Percentiles rank a stretch among this genome's conserved stretches.
Evolutionary conservation across 1,284 basidiomycete species (phyloP).

Genomic region (Violaceomyces palustris): DNA sequence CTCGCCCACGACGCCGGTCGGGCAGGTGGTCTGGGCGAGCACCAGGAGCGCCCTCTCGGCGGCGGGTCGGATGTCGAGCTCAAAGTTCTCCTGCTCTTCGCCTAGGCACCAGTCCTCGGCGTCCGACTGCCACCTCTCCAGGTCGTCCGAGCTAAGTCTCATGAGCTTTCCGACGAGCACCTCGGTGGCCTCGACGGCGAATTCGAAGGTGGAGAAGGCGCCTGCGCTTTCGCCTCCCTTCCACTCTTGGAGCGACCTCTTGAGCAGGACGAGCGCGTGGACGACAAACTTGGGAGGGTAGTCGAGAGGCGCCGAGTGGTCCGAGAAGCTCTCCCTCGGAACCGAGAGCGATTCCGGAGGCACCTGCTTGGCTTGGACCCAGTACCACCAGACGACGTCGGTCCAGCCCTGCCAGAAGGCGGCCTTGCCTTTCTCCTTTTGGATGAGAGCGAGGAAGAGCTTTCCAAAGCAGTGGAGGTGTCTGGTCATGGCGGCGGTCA

Average conservation of each 20-base stretch:
- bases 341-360: slow-evolving; percentile 20
- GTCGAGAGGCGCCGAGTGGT: slow-evolving; percentile 22
- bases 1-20: slow-evolving; percentile 29
- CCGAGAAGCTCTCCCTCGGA: slow-evolving; percentile 24
- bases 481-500: slow-evolving; percentile 40
- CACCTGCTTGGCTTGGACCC: slow-evolving; percentile 32
- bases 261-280: slow-evolving; percentile 42
- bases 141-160: slow-evolving; percentile 37
- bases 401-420: slow-evolving; percentile 46
- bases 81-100: slow-evolving; percentile 39
- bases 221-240: slow-evolving; percentile 27
- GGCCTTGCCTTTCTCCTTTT: slow-evolving; percentile 41
- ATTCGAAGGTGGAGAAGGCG: slow-evolving; percentile 29
- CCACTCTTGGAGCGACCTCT: slow-evolving; percentile 39
- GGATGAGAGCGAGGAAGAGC: slow-evolving; percentile 43
- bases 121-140: slow-evolving; percentile 41
- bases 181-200: slow-evolving; percentile 37
- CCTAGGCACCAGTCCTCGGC: slow-evolving; percentile 45
- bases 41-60: slow-evolving; percentile 44
- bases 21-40: slow-evolving; percentile 30
- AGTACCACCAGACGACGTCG: slow-evolving; percentile 49
- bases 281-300: slow-evolving; percentile 46
- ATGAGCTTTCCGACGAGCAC: slow-evolving; percentile 39
- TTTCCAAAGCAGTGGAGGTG: slow-evolving; percentile 47
- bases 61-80: slow-evolving; percentile 47